Percentiles rank a stretch among this genome's conserved stretches.
Conservation (phyloP, 495 filamentous ascomycete genomes). For the Neurospora sp. region DNA sequence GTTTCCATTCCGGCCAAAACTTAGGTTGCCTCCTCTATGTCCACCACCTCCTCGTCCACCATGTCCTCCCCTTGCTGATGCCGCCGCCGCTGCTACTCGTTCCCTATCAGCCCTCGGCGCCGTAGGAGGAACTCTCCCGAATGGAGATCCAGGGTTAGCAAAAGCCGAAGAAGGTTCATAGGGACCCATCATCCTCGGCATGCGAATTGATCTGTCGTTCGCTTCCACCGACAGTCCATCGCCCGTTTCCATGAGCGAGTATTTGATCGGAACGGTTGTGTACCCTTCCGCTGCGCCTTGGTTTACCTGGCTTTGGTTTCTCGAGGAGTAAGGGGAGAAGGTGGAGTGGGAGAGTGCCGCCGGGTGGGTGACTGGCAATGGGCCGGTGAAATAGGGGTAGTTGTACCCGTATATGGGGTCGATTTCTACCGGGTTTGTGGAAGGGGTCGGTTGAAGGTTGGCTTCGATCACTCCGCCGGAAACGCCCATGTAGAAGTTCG, state of each 20-base stretch:
- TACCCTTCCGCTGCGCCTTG: conserved; percentile 4
- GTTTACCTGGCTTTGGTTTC: neutral
- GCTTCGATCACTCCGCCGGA: conserved; percentile 30
- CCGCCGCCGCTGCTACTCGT: neutral
- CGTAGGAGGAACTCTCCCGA: neutral
- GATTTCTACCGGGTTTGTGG: neutral
- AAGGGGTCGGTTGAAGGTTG: conserved; percentile 11
- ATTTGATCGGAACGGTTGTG: neutral
- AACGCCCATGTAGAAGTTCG: conserved; percentile 32
- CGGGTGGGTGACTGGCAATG: neutral
- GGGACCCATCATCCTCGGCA: conserved; percentile 6
- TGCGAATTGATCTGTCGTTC: conserved; percentile 16
- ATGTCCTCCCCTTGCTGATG: neutral
- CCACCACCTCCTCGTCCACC: neutral
- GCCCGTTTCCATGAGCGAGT: conserved; percentile 21
- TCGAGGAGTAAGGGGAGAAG: conserved; percentile 15
- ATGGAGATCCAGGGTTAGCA: neutral
- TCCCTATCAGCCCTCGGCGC: neutral
- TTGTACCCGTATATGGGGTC: neutral
- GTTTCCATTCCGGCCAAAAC: neutral
- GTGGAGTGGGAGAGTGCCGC: conserved; percentile 10
- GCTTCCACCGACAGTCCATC: conserved; percentile 11
- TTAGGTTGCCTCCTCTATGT: neutral
- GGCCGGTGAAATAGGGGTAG: neutral
- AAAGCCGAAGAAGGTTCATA: neutral